Evolutionary conservation across 345 rosid species (phyloP), one percentile per base, ranked within the genome.

Genomic region (Nephelium lappaceum): DNA sequence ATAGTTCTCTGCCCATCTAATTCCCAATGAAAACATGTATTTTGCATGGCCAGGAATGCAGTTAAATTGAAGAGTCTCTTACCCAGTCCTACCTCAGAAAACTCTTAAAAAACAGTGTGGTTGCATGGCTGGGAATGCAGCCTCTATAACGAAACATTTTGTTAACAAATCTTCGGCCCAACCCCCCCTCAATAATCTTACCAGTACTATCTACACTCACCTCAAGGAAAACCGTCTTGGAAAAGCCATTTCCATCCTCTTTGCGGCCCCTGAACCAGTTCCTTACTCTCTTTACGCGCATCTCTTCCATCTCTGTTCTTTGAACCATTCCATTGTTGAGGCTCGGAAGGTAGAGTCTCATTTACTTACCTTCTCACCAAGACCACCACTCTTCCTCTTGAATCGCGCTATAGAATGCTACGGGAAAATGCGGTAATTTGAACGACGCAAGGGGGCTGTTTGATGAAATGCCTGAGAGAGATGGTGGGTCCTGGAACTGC

Each of bases 401-500:
- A 95, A 95, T 75, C 91, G 97, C 25, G 95, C 97, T 0, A 89
- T 93, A 19, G 98, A 93, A 73, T 31, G 91, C 1, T 95, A 87
- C 14, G 97, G 92, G 8, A 79, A 79, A 79, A 66, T 89, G 94
- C 70, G 85, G 88, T 3, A 88, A 87, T 60, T 60, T 89, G 85
- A 43, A 27, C 1, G 95, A 92, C 77, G 98, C 98, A 5, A 75
- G 78, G 24, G 88, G 82, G 64, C 80, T 93, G 89, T 95, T 95
- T 21, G 95, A 92, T 74, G 88, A 93, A 91, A 93, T 93, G 97
- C 92, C 91, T 77, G 78, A 83, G n/a, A 89, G 93, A 80, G 91
- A 95, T 77, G 98, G 98, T 42, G 98, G 98, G 2, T 88, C 98
- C 31, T 93, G 98, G 98, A 95, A 95, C n/a, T 83, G 89, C 98